Percentiles rank a stretch among this genome's conserved stretches.
Conservation (phyloP, 2,329 filamentous ascomycete species). For the Exophiala aquamarina region DNA sequence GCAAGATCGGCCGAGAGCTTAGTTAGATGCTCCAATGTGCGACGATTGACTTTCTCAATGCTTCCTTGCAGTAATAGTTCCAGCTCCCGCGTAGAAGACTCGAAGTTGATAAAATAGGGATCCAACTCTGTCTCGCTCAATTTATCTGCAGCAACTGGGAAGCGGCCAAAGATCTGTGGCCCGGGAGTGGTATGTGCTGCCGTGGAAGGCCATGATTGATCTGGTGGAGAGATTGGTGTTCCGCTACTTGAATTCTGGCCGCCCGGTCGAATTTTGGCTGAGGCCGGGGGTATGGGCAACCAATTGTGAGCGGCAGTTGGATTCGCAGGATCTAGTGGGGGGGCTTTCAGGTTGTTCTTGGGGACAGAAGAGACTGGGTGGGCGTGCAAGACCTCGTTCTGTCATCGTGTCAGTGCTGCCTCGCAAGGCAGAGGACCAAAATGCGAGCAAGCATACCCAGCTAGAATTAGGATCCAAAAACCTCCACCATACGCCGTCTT, state of each 20-base stretch:
- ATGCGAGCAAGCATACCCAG: slow-evolving; percentile 66
- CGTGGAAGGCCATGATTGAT: slow-evolving; percentile 49
- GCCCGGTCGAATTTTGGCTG: slow-evolving; percentile 72
- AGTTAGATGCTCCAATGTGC: slow-evolving; percentile 81
- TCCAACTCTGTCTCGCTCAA: slow-evolving; percentile 89
- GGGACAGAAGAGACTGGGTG: slow-evolving; percentile 88
- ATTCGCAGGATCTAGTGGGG: slow-evolving; percentile 93
- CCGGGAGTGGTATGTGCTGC: slow-evolving; percentile 60
- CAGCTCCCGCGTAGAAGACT: slow-evolving; percentile 85
- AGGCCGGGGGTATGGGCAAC: slow-evolving; percentile 80
- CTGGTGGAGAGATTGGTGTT: slow-evolving; percentile 56
- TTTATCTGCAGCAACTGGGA: slow-evolving; percentile 74
- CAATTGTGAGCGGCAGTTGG: slow-evolving; percentile 82
- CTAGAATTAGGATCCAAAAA: slow-evolving; percentile 97
- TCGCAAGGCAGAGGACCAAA: not conserved
- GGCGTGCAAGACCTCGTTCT: slow-evolving; percentile 94
- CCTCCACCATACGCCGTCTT: slow-evolving; percentile 95
- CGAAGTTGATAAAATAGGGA: slow-evolving; percentile 92
- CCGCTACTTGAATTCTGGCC: slow-evolving; percentile 48
- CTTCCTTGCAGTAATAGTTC: slow-evolving; percentile 85
- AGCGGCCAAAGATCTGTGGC: slow-evolving; percentile 70
- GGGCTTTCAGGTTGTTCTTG: slow-evolving; percentile 90
- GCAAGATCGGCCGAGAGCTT: slow-evolving; percentile 83
- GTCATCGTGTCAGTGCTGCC: slow-evolving; percentile 1
- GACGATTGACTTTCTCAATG: slow-evolving; percentile 94